Evolutionary conservation across 1,284 basidiomycete species (phyloP).

Genomic region (Cutaneotrichosporon sp.): DNA sequence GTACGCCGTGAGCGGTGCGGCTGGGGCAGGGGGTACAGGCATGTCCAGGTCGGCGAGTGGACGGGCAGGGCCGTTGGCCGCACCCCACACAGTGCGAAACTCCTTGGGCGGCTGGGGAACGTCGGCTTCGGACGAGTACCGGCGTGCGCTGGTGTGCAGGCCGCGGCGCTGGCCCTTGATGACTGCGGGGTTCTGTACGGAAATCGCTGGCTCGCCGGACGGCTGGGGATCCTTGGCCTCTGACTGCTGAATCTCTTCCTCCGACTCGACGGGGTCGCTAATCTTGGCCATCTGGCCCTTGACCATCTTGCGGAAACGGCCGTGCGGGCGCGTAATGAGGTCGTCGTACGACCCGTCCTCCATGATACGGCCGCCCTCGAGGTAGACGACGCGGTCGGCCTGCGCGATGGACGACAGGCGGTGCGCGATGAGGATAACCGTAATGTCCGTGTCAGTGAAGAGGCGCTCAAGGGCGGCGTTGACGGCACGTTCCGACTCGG

Average conservation of each 20-base stretch:
- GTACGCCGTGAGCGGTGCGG: conserved; percentile 41
- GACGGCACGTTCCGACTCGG: conserved; percentile 41
- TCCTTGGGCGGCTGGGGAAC: conserved; percentile 28
- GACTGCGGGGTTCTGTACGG: conserved; percentile 11
- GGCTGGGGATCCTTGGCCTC: not conserved
- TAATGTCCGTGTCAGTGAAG: conserved; percentile 49
- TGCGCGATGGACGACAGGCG: conserved; percentile 51
- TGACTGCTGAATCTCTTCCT: not conserved
- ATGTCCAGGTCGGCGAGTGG: conserved; percentile 31
- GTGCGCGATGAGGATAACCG: conserved; percentile 53
- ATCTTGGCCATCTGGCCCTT: conserved; percentile 44
- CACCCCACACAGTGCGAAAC: conserved; percentile 33
- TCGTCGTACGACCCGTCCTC: conserved; percentile 51
- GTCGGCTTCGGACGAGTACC: conserved; percentile 19
- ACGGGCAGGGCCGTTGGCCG: conserved; percentile 26
- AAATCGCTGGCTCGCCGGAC: conserved; percentile 2
- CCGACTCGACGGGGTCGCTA: conserved; percentile 24
- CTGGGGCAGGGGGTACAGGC: conserved; percentile 30
- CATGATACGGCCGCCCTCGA: conserved; percentile 50
- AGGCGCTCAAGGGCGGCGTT: conserved; percentile 50
- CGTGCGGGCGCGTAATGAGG: conserved; percentile 39
- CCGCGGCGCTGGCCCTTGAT: conserved; percentile 8
- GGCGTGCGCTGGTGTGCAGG: conserved; percentile 16
- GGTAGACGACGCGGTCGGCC: conserved; percentile 50
- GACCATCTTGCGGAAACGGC: conserved; percentile 46